Conservation (phyloP, 345 rosid genomes). For the Hibiscus trionum region DNA sequence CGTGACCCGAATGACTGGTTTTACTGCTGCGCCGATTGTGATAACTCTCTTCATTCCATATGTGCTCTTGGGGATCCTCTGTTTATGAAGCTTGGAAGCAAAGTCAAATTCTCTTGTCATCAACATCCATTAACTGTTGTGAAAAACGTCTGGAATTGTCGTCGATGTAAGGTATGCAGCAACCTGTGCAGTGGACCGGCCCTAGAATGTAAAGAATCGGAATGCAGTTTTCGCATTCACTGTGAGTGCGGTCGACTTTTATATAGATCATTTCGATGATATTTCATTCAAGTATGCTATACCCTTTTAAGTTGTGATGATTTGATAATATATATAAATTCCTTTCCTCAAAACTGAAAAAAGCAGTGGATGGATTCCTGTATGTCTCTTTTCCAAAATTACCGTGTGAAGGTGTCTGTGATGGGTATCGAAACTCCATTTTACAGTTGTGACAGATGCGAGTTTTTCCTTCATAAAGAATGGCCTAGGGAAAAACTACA, state of each 20-base stretch:
- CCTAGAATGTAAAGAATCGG: neutral
- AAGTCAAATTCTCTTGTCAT: rapidly evolving
- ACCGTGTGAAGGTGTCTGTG: too few relatives aligned
- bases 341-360: too few relatives aligned
- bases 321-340: too few relatives aligned
- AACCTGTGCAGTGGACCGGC: neutral
- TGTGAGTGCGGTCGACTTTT: neutral
- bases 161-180: neutral
- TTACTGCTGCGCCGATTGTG: neutral
- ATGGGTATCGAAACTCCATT: too few relatives aligned
- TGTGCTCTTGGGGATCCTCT: neutral
- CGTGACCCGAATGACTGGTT: conserved; percentile 12
- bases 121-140: neutral
- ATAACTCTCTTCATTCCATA: neutral
- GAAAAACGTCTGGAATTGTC: neutral
- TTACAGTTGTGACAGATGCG: too few relatives aligned
- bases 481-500: too few relatives aligned
- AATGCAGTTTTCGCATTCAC: neutral
- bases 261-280: neutral
- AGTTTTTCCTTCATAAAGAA: too few relatives aligned
- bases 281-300: neutral
- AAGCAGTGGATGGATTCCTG: too few relatives aligned
- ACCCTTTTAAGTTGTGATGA: too few relatives aligned
- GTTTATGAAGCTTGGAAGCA: neutral
- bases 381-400: too few relatives aligned